phyloP scores from a whole-genome alignment of 1,139 yeast genomes.

The Spencermartinsiella ligniputridi region DNA sequence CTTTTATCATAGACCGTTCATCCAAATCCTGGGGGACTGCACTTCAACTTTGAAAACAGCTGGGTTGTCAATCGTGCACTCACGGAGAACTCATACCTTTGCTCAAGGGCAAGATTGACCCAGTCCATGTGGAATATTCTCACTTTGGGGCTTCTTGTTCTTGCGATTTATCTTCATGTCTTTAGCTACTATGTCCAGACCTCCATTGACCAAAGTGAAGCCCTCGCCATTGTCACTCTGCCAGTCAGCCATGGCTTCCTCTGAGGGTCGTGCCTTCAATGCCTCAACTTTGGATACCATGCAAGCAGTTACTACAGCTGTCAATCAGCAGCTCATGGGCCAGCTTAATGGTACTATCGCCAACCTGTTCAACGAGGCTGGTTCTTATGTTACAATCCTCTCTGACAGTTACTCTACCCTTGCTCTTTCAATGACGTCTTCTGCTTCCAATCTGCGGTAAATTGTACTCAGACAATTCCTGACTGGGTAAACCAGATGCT shows the following conservation, averaged over 20 bases:
- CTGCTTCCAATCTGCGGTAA: slow-evolving; percentile 7
- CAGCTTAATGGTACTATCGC: slow-evolving; percentile 10
- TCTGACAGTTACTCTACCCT: slow-evolving; percentile 9
- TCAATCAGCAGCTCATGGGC: slow-evolving; percentile 4
- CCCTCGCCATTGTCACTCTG: slow-evolving; percentile 1
- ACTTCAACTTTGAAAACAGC: slow-evolving; percentile 1
- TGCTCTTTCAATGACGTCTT: slow-evolving; percentile 5
- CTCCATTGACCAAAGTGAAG: slow-evolving; percentile 1
- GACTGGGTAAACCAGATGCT: slow-evolving; percentile 7
- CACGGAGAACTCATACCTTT: slow-evolving; percentile 20
- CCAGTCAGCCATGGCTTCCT: background rate
- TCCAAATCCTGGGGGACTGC: no score
- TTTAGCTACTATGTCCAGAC: slow-evolving; percentile 8
- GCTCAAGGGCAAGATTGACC: slow-evolving; percentile 19
- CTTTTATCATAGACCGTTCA: no score
- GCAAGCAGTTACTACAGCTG: background rate
- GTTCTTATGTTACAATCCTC: slow-evolving; percentile 4
- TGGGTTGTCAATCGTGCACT: slow-evolving; percentile 14
- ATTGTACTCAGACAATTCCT: slow-evolving; percentile 9
- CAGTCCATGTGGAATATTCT: slow-evolving; percentile 18
- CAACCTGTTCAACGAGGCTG: slow-evolving; percentile 5
- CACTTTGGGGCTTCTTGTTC: slow-evolving; percentile 16
- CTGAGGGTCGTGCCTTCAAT: background rate
- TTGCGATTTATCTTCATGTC: slow-evolving; percentile 15
- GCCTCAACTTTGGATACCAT: background rate